phyloP scores from a whole-genome alignment of 2,329 filamentous ascomycete genomes.

The Chaetomium olivaceum region DNA sequence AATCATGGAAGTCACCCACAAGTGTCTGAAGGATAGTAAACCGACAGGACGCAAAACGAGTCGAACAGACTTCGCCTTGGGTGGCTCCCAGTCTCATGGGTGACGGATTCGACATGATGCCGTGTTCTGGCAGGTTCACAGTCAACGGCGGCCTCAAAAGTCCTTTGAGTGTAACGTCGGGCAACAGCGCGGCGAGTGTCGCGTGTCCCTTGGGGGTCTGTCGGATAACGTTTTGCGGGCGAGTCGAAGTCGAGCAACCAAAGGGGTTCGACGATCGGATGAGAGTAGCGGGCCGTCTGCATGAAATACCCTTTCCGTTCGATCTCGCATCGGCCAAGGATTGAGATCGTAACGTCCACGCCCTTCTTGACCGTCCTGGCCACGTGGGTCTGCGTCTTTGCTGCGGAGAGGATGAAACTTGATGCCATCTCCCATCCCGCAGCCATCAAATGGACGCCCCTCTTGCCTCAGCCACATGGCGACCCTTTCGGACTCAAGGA shows the following conservation, averaged over 20 bases:
- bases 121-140: not conserved
- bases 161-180: not conserved
- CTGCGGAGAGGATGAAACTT: not conserved
- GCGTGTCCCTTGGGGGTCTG: not conserved
- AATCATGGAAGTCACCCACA: not conserved
- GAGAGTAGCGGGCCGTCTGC: conserved; percentile 24
- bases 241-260: not conserved
- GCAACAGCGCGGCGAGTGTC: not conserved
- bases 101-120: not conserved
- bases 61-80: not conserved
- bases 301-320: conserved; percentile 12
- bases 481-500: not conserved
- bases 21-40: not conserved
- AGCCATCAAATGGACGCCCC: not conserved
- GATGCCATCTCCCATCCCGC: not conserved
- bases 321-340: conserved; percentile 19
- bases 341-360: not conserved
- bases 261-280: conserved; percentile 16
- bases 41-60: not conserved
- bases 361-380: not conserved
- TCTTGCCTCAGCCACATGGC: conserved; percentile 2
- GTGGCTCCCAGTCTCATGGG: no score
- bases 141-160: not conserved
- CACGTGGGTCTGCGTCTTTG: conserved; percentile 15
- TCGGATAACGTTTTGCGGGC: not conserved